Percentiles rank a stretch among this genome's conserved stretches.
Conservation (phyloP, 352 stramenopile species). For the Globisporangium yorkense region DNA sequence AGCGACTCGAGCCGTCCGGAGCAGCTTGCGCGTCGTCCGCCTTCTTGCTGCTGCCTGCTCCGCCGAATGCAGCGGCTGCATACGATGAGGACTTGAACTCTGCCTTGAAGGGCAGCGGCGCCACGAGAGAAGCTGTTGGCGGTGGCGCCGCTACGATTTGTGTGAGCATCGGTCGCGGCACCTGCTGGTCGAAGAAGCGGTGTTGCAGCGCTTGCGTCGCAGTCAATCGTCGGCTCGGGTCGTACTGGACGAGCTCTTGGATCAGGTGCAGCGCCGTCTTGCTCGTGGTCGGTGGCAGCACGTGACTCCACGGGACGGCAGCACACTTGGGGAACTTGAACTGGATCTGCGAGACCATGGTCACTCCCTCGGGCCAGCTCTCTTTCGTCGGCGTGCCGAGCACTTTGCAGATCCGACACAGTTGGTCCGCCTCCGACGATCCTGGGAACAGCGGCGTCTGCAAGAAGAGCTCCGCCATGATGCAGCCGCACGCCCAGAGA, state of each 20-base stretch:
- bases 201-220: conserved; percentile 90
- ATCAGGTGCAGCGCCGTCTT: conserved; percentile 79
- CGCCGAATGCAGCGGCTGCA: background rate
- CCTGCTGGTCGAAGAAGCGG: conserved; percentile 86
- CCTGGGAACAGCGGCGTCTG: conserved; percentile 77
- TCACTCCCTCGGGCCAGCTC: conserved; percentile 89
- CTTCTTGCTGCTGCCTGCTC: conserved; percentile 6
- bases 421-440: conserved; percentile 92
- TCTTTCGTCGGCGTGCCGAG: conserved; percentile 86
- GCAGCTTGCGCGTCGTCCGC: background rate
- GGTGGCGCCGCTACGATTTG: background rate
- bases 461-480: conserved; percentile 74
- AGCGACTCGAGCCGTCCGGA: conserved; percentile 4
- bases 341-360: conserved; percentile 86
- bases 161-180: conserved; percentile 37
- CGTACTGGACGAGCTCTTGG: conserved; percentile 88
- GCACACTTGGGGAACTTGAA: conserved; percentile 91
- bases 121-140: background rate
- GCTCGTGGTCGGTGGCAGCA: conserved; percentile 66
- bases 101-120: conserved; percentile 17
- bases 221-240: conserved; percentile 85
- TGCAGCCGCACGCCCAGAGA: conserved; percentile 79
- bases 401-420: conserved; percentile 94
- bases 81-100: conserved; percentile 22
- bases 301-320: conserved; percentile 51